phyloP scores from a whole-genome alignment of 1,284 basidiomycete genomes.

The Trametes pubescens region DNA sequence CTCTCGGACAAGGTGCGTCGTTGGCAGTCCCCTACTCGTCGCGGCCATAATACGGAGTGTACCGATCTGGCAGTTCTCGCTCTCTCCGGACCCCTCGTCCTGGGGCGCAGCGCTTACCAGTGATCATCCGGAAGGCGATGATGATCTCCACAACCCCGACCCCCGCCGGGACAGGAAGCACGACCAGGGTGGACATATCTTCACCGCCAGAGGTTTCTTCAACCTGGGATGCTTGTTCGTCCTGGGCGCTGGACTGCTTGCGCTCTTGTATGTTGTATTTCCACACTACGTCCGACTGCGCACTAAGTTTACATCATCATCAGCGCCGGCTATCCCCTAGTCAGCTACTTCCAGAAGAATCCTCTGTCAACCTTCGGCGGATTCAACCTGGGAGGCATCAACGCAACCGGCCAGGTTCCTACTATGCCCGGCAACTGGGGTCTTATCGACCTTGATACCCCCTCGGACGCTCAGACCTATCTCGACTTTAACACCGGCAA shows the following conservation, averaged over 20 bases:
- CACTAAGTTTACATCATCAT: not conserved
- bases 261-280: constrained; percentile 72
- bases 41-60: not conserved
- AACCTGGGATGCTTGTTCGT: constrained; percentile 83
- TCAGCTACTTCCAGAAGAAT: constrained; percentile 69
- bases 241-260: constrained; percentile 66
- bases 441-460: constrained; percentile 83
- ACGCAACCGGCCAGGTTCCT: constrained; percentile 79
- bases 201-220: constrained; percentile 75
- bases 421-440: constrained; percentile 70
- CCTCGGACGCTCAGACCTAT: constrained; percentile 65
- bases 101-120: constrained; percentile 76
- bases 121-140: constrained; percentile 67
- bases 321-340: constrained; percentile 85
- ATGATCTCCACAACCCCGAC: constrained; percentile 80
- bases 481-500: constrained; percentile 59
- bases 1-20: constrained; percentile 49
- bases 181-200: constrained; percentile 69
- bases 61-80: constrained; percentile 61
- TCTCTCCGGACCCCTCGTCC: constrained; percentile 73
- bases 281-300: not conserved
- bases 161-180: constrained; percentile 73
- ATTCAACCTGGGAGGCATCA: constrained; percentile 79
- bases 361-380: constrained; percentile 35
- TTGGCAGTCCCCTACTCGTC: not conserved